phyloP scores from a whole-genome alignment of 108 stramenopile species.

The Pseudonitzschia pungens region DNA sequence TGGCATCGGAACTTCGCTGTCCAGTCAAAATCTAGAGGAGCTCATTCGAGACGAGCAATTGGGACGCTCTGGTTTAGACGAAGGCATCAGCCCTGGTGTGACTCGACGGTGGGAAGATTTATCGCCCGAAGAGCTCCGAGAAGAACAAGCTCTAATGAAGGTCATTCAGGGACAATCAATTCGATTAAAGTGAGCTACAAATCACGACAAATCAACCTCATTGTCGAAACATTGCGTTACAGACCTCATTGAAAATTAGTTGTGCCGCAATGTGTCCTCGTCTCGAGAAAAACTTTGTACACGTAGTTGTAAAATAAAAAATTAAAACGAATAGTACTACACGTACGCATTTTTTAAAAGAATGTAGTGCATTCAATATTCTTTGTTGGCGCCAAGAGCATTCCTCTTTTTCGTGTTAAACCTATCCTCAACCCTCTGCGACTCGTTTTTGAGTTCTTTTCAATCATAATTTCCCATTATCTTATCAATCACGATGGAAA shows the following conservation, averaged over 20 bases:
- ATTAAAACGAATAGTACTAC: background rate
- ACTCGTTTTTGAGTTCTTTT: background rate
- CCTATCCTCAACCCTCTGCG: background rate
- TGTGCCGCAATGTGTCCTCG: too few species aligned
- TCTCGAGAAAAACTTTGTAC: background rate
- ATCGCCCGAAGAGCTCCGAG: conserved; percentile 15
- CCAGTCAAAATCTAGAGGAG: conserved; percentile 5
- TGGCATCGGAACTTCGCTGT: conserved; percentile 14
- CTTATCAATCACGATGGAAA: conserved; percentile 88
- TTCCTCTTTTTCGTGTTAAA: background rate
- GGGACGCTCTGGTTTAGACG: conserved; percentile 11
- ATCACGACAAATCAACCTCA: background rate
- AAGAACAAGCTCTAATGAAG: conserved; percentile 21
- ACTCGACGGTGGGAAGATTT: conserved; percentile 15
- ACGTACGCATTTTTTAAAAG: background rate
- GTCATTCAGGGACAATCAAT: conserved; percentile 16
- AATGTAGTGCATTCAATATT: background rate
- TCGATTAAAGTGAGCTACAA: conserved; percentile 10
- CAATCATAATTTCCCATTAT: conserved; percentile 79
- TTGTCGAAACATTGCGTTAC: too few species aligned
- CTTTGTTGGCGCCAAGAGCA: background rate
- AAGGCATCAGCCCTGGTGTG: background rate
- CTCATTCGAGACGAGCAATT: conserved; percentile 19
- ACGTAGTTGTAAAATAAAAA: background rate
- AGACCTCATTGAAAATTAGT: too few species aligned